Percentiles rank a stretch among this genome's conserved stretches.
phyloP scores from a whole-genome alignment of 2,329 filamentous ascomycete species.

The Colletotrichum sp. region DNA sequence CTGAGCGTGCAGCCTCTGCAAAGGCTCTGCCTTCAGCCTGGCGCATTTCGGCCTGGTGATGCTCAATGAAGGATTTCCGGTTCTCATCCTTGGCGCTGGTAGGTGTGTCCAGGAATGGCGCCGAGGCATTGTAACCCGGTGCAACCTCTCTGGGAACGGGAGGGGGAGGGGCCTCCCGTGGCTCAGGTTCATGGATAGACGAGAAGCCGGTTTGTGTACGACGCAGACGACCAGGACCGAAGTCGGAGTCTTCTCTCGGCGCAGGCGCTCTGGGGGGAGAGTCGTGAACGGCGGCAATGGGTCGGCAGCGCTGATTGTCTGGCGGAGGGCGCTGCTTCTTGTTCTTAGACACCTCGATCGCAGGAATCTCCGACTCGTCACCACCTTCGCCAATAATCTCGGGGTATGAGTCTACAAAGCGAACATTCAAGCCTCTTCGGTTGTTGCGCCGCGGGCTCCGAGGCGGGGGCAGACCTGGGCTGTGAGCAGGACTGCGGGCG shows the following conservation, averaged over 20 bases:
- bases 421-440: constrained; percentile 74
- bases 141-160: constrained; percentile 26
- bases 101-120: constrained; percentile 46
- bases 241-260: constrained; percentile 42
- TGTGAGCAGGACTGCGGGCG: constrained; percentile 38
- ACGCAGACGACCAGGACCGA: constrained; percentile 57
- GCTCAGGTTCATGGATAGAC: constrained; percentile 27
- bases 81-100: constrained; percentile 52
- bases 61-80: constrained; percentile 62
- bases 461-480: constrained; percentile 15
- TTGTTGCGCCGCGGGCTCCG: constrained; percentile 51
- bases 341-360: constrained; percentile 70
- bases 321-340: constrained; percentile 45
- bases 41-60: constrained; percentile 64
- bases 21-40: constrained; percentile 64
- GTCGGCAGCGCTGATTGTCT: constrained; percentile 24
- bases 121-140: constrained; percentile 35
- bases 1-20: constrained; percentile 51
- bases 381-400: constrained; percentile 91
- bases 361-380: constrained; percentile 78
- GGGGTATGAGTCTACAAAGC: constrained; percentile 73
- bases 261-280: constrained; percentile 27
- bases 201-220: constrained; percentile 63
- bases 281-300: constrained; percentile 31
- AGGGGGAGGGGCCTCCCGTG: constrained; percentile 9